These are phyloP conservation scores for Peronosclerospora sorghi DNA, from an alignment of 352 stramenopile genomes.

Conservation along the genomic window DNA sequence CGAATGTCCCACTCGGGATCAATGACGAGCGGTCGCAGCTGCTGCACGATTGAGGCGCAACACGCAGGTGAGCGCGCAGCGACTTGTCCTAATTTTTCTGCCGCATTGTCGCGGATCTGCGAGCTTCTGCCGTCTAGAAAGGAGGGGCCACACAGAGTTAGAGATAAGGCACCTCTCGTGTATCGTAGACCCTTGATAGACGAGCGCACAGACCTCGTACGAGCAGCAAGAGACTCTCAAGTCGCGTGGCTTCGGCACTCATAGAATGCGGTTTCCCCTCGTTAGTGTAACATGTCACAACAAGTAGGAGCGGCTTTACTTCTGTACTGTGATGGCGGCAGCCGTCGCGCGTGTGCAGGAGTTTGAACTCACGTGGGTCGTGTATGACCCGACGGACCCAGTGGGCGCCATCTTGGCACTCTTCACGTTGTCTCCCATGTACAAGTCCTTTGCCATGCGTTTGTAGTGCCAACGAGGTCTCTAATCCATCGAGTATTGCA, in stretches of 20 bases:
- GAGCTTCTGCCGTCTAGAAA: slow-evolving; percentile 51
- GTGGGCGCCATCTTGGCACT: slow-evolving; percentile 57
- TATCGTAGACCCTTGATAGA: background rate
- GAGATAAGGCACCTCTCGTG: background rate
- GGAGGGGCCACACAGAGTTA: background rate
- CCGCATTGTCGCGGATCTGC: slow-evolving; percentile 58
- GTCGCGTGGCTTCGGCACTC: slow-evolving; percentile 41
- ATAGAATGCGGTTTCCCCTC: background rate
- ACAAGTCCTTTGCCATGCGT: slow-evolving; percentile 3
- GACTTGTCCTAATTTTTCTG: slow-evolving; percentile 57
- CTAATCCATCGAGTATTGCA: slow-evolving; percentile 13
- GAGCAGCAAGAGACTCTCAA: slow-evolving; percentile 73
- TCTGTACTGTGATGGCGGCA: no score
- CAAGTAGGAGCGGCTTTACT: no score
- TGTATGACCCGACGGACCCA: slow-evolving; percentile 66
- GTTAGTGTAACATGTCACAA: slow-evolving; percentile 1
- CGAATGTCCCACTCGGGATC: slow-evolving; percentile 60
- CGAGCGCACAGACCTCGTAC: slow-evolving; percentile 30
- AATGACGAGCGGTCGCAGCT: slow-evolving; percentile 43
- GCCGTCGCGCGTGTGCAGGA: slow-evolving; percentile 30
- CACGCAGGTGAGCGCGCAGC: slow-evolving; percentile 30
- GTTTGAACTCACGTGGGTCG: slow-evolving; percentile 79
- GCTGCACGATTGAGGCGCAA: slow-evolving; percentile 43
- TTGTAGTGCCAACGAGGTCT: background rate
- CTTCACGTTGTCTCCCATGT: slow-evolving; percentile 70